phyloP scores from a whole-genome alignment of 306 rosid genomes.

The Oemleria cerasiformis region DNA sequence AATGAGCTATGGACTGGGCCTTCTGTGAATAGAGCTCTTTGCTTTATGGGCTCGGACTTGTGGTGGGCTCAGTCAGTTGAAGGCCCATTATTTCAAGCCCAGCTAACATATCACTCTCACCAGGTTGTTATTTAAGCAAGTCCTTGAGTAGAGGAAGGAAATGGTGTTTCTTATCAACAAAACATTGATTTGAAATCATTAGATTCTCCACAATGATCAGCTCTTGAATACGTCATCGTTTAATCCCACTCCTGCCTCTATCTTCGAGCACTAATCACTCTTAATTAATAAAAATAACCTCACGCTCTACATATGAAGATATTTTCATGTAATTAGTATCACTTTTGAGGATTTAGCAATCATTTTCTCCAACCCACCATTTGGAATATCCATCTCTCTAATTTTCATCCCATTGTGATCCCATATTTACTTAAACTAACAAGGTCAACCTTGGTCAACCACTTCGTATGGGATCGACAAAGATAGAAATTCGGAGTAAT shows the following conservation, averaged over 20 bases:
- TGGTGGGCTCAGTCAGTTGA: neutral
- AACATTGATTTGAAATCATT: constrained; percentile 32
- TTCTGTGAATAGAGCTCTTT: neutral
- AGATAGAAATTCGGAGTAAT: no score
- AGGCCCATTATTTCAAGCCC: neutral
- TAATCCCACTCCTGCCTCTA: constrained; percentile 9
- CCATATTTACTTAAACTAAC: neutral
- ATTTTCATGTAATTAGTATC: constrained; percentile 37
- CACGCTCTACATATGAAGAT: constrained; percentile 30
- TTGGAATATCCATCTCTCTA: neutral
- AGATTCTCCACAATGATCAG: constrained; percentile 28
- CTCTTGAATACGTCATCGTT: constrained; percentile 3
- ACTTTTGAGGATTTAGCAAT: constrained; percentile 46
- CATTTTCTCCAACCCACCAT: constrained; percentile 24
- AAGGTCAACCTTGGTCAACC: no score
- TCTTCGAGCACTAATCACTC: constrained; percentile 3
- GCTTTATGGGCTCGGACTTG: neutral
- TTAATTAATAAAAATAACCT: neutral
- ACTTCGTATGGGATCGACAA: no score
- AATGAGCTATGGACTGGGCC: neutral
- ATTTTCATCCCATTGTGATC: neutral
- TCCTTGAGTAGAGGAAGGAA: neutral
- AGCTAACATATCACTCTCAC: neutral
- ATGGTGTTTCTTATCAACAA: constrained; percentile 2
- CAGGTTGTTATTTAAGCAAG: neutral